These are phyloP conservation scores for Pestalotiopsis sp. DNA, from an alignment of 2,329 filamentous ascomycete genomes.

Conservation along the genomic window DNA sequence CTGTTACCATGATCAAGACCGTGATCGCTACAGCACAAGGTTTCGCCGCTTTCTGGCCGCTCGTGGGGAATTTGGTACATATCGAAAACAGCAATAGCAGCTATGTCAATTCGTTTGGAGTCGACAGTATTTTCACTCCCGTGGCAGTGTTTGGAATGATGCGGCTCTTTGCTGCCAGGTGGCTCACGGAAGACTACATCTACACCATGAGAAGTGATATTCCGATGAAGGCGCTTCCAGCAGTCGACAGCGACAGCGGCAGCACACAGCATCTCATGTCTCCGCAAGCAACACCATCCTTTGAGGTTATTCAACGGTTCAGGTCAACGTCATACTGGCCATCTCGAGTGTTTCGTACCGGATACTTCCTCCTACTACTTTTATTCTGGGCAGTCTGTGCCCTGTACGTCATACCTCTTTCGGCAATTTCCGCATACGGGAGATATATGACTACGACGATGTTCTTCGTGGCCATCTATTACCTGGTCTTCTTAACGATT, in stretches of 20 bases:
- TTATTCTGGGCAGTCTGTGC: background rate
- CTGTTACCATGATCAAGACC: conserved; percentile 13
- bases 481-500: conserved; percentile 19
- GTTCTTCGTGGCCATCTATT: conserved; percentile 19
- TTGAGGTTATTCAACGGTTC: background rate
- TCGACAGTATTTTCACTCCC: conserved; percentile 13
- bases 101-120: background rate
- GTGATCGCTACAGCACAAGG: conserved; percentile 18
- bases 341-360: conserved; percentile 15
- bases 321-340: conserved; percentile 15
- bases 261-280: background rate
- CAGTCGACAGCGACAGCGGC: background rate
- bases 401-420: background rate
- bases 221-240: background rate
- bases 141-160: conserved; percentile 3
- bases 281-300: background rate
- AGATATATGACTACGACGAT: conserved; percentile 8
- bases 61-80: background rate
- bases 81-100: background rate
- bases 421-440: background rate
- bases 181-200: conserved; percentile 12
- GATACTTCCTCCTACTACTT: conserved; percentile 15
- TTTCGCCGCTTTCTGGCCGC: background rate
- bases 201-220: background rate
- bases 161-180: background rate